Evolutionary conservation across 768 basidiomycete genomes (phyloP).

Genomic region (Tremella yokohamensis): DNA sequence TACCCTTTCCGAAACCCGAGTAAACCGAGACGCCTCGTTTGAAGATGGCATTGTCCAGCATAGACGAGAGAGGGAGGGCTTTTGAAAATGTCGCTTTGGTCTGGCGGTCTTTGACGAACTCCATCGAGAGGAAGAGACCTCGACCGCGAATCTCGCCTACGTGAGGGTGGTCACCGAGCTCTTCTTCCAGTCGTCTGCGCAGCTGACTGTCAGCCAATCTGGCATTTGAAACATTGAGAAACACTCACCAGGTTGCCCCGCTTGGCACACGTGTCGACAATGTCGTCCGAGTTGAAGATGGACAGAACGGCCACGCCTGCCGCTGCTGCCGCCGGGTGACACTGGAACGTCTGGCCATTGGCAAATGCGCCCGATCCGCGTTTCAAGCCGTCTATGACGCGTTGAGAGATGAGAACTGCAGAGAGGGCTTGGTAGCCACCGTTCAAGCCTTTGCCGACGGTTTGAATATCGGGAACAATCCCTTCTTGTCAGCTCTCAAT

Average conservation of each 20-base stretch:
- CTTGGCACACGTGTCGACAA: slow-evolving; percentile 6
- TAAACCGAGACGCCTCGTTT: slow-evolving; percentile 63
- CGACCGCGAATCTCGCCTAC: slow-evolving; percentile 64
- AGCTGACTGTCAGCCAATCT: slow-evolving; percentile 64
- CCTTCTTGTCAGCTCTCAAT: slow-evolving; percentile 28
- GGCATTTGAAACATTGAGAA: slow-evolving; percentile 55
- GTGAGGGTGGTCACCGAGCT: slow-evolving; percentile 54
- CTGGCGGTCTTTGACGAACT: slow-evolving; percentile 44
- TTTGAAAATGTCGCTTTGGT: slow-evolving; percentile 55
- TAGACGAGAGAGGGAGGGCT: slow-evolving; percentile 8
- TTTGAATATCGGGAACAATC: slow-evolving; percentile 75
- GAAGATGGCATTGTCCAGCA: slow-evolving; percentile 19
- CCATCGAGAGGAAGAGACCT: slow-evolving; percentile 22
- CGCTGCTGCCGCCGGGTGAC: slow-evolving; percentile 69
- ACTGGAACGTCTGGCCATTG: slow-evolving; percentile 53
- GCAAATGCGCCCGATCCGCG: slow-evolving; percentile 49
- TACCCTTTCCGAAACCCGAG: slow-evolving; percentile 56
- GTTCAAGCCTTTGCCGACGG: slow-evolving; percentile 85
- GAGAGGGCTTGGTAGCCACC: slow-evolving; percentile 80
- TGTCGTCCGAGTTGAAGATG: slow-evolving; percentile 56
- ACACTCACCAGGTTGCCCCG: slow-evolving; percentile 4
- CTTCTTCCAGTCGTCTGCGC: slow-evolving; percentile 50
- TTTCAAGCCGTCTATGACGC: slow-evolving; percentile 66
- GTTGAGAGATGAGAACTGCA: slow-evolving; percentile 70
- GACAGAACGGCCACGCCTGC: slow-evolving; percentile 79